Percentiles rank a stretch among this genome's conserved stretches.
Evolutionary conservation across 108 stramenopile species (phyloP).

Genomic region (Cyclotella cryptica): DNA sequence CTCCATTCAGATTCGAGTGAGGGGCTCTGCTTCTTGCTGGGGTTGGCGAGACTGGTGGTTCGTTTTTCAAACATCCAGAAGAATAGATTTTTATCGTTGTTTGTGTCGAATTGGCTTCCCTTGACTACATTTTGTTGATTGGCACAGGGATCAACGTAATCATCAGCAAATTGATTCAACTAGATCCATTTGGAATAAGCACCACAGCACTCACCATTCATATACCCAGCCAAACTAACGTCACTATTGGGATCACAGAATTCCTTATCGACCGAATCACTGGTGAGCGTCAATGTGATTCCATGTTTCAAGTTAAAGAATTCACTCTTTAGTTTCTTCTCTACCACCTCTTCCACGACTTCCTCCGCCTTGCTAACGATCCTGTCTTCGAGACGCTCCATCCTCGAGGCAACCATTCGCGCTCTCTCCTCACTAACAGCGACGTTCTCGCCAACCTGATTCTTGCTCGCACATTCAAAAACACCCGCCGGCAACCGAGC

Average conservation of each 20-base stretch:
- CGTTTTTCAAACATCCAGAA: slow-evolving; percentile 97
- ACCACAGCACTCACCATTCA: slow-evolving; percentile 39
- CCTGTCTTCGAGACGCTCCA: not conserved
- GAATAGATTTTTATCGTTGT: slow-evolving; percentile 90
- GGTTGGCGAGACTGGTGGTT: slow-evolving; percentile 29
- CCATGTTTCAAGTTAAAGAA: slow-evolving; percentile 32
- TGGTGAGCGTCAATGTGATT: slow-evolving; percentile 27
- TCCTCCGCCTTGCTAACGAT: not conserved
- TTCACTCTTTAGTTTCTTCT: slow-evolving; percentile 2
- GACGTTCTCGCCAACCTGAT: not conserved
- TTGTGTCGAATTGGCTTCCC: slow-evolving; percentile 55
- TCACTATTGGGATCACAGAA: slow-evolving; percentile 53
- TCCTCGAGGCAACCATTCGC: not conserved
- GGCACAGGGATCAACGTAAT: not conserved
- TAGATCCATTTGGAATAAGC: not conserved
- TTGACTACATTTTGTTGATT: slow-evolving; percentile 21
- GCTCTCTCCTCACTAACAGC: not conserved
- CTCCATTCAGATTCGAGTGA: not conserved
- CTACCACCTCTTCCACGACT: not conserved
- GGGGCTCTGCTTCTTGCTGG: not conserved
- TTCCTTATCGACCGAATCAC: slow-evolving; percentile 39
- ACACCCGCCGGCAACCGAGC: too few species aligned
- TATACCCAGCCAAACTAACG: slow-evolving; percentile 55
- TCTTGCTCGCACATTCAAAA: too few species aligned
- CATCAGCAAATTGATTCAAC: not conserved